Evolutionary conservation across 352 stramenopile species (phyloP).

Genomic region (Paralagenidium karlingii): DNA sequence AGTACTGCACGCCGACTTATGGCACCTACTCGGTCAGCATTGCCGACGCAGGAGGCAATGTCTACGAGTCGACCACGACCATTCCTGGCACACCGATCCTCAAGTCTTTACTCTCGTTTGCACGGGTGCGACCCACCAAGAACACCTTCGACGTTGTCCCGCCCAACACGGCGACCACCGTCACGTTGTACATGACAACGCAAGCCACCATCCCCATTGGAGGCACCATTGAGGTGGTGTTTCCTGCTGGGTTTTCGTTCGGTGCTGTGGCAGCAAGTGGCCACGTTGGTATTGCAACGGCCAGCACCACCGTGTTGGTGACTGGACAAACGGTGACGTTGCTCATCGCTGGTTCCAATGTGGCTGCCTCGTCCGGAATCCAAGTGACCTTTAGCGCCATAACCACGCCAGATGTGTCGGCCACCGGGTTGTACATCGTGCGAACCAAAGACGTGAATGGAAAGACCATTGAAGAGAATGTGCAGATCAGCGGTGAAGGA

Average conservation of each 20-base stretch:
- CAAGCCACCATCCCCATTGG: constrained; percentile 19
- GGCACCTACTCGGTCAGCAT: constrained; percentile 26
- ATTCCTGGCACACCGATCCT: constrained; percentile 43
- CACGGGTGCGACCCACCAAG: constrained; percentile 24
- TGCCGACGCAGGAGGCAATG: constrained; percentile 17
- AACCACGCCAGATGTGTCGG: constrained; percentile 27
- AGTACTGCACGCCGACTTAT: constrained; percentile 30
- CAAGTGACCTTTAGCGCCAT: constrained; percentile 28
- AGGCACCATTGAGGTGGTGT: constrained; percentile 30
- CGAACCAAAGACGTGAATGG: constrained; percentile 24
- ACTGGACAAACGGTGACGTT: constrained; percentile 15
- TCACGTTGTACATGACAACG: constrained; percentile 24
- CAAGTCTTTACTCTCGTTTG: constrained; percentile 43
- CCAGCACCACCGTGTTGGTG: constrained; percentile 17
- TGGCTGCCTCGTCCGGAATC: constrained; percentile 13
- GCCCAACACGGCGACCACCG: constrained; percentile 21
- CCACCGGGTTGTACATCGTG: constrained; percentile 32
- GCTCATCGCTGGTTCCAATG: constrained; percentile 14
- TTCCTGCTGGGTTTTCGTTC: constrained; percentile 27
- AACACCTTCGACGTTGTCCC: no score
- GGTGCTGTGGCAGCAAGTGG: constrained; percentile 10
- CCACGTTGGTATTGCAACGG: constrained; percentile 16
- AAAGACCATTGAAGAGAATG: constrained; percentile 40
- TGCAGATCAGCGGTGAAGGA: constrained; percentile 34
- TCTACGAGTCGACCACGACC: constrained; percentile 23